These are phyloP conservation scores for Gamarada debralockiae DNA, from an alignment of 495 filamentous ascomycete species.

Conservation along the genomic window DNA sequence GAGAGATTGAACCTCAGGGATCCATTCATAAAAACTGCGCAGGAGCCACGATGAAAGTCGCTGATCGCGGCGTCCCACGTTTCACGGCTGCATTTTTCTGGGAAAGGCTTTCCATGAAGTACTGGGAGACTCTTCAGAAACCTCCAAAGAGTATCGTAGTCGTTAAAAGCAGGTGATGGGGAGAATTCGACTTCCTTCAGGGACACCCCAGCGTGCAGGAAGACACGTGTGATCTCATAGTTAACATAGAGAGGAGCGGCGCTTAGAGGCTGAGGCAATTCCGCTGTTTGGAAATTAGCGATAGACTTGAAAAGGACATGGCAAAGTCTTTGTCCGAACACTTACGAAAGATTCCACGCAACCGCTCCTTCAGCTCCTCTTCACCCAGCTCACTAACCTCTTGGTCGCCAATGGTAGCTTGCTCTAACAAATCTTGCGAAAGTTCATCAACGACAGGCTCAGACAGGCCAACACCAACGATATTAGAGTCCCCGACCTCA, in stretches of 20 bases:
- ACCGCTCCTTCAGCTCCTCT: neutral
- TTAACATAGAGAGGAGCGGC: conserved; percentile 1
- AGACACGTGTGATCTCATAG: conserved; percentile 23
- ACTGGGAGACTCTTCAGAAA: conserved; percentile 9
- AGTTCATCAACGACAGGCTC: neutral
- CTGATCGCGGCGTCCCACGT: conserved; percentile 9
- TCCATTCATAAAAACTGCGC: conserved; percentile 13
- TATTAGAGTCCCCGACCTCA: neutral
- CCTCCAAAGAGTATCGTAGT: conserved; percentile 19
- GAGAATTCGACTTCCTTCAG: conserved; percentile 6
- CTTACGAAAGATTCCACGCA: conserved; percentile 18
- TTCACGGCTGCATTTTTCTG: conserved; percentile 8
- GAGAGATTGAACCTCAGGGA: neutral
- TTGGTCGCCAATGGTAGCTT: neutral
- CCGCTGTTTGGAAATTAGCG: neutral
- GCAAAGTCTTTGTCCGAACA: neutral
- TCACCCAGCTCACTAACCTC: neutral
- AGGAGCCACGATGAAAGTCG: neutral
- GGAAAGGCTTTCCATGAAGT: conserved; percentile 13
- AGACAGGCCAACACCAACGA: neutral
- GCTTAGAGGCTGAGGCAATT: conserved; percentile 1
- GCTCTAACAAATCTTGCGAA: conserved; percentile 6
- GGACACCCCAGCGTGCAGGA: conserved; percentile 10
- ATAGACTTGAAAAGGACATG: neutral
- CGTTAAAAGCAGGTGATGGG: neutral